These are phyloP conservation scores for Hymenoscyphus albidus DNA, from an alignment of 2,329 filamentous ascomycete species.

Conservation along the genomic window DNA sequence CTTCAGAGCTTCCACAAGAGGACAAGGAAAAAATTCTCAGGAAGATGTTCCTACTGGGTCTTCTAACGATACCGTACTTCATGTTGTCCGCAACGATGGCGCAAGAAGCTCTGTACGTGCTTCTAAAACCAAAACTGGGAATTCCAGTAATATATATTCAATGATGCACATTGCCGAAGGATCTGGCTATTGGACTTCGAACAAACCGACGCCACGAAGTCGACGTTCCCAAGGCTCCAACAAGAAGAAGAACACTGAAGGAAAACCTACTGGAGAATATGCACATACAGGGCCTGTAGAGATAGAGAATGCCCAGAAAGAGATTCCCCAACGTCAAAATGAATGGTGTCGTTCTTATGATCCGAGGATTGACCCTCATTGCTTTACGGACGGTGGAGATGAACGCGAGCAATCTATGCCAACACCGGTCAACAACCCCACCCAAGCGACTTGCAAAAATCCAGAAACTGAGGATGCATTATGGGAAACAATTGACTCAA, in stretches of 20 bases:
- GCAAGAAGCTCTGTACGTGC: slow-evolving; percentile 17
- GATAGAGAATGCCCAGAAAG: slow-evolving; percentile 12
- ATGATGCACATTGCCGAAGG: slow-evolving; percentile 26
- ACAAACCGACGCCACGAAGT: slow-evolving; percentile 3
- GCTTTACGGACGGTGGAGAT: slow-evolving; percentile 1
- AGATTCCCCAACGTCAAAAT: slow-evolving; percentile 1
- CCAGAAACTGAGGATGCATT: not conserved
- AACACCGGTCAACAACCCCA: not conserved
- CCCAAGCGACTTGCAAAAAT: not conserved
- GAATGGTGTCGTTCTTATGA: slow-evolving; percentile 18
- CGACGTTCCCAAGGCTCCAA: not conserved
- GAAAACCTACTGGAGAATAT: slow-evolving; percentile 13
- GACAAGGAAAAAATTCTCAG: not conserved
- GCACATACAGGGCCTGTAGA: slow-evolving; percentile 22
- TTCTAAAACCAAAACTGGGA: slow-evolving; percentile 9
- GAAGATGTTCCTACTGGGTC: not conserved
- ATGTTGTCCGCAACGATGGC: slow-evolving; percentile 20
- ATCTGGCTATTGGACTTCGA: slow-evolving; percentile 21
- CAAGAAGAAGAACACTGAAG: not conserved
- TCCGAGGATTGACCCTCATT: slow-evolving; percentile 22
- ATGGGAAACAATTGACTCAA: slow-evolving; percentile 10
- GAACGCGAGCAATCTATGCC: not conserved
- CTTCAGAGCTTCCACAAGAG: not conserved
- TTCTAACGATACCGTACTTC: slow-evolving; percentile 9
- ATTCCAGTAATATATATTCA: slow-evolving; percentile 16